Conservation (phyloP, 1,284 basidiomycete genomes). For the Rhodotorula sp. region DNA sequence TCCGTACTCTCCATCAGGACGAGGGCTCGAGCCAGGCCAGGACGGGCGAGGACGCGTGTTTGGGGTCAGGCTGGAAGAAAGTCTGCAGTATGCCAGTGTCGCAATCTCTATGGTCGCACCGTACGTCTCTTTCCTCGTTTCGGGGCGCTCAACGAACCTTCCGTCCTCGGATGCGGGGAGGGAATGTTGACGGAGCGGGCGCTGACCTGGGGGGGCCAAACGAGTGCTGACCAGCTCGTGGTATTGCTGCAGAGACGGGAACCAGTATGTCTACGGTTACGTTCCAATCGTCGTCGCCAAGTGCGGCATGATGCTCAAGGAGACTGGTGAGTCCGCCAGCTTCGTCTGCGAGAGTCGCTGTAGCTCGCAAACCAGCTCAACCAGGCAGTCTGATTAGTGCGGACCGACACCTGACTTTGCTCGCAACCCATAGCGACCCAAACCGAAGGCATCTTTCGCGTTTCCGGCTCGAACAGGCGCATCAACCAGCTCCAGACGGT, state of each 20-base stretch:
- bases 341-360: too few species aligned
- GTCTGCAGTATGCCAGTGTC: constrained; percentile 81
- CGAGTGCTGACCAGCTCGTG: too few species aligned
- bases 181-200: background rate
- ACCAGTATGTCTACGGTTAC: constrained; percentile 59
- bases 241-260: constrained; percentile 39
- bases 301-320: constrained; percentile 88
- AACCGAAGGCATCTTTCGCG: constrained; percentile 92
- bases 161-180: constrained; percentile 1
- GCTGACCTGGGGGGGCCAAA: too few species aligned
- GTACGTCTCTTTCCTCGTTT: constrained; percentile 42
- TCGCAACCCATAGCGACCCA: constrained; percentile 67
- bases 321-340: constrained; percentile 62
- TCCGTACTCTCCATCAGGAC: constrained; percentile 15
- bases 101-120: constrained; percentile 90
- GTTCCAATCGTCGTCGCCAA: constrained; percentile 97
- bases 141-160: background rate
- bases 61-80: constrained; percentile 77
- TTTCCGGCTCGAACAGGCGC: constrained; percentile 86
- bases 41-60: constrained; percentile 60
- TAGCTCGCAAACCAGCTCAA: too few species aligned
- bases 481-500: constrained; percentile 91
- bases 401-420: background rate
- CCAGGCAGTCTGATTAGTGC: too few species aligned
- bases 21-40: constrained; percentile 24